Percentiles rank a stretch among this genome's conserved stretches.
Evolutionary conservation across 129 eudicot species (phyloP).

Genomic region (Centella asiatica): DNA sequence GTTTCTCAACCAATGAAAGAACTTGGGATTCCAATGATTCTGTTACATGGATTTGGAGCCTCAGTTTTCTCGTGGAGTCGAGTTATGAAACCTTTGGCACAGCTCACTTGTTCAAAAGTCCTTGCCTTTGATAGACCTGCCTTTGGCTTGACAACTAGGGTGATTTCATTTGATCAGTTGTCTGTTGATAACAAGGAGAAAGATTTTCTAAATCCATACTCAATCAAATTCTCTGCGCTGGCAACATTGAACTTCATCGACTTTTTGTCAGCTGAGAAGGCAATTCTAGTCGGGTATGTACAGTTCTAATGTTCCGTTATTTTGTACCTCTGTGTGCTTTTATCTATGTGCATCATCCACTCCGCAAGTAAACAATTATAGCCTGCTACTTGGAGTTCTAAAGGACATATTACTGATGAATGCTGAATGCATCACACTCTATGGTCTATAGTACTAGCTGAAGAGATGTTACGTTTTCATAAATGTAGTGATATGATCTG

Average conservation of each 20-base stretch:
- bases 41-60: constrained; percentile 95
- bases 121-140: constrained; percentile 97
- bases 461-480: background rate
- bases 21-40: constrained; percentile 51
- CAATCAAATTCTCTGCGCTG: constrained; percentile 69
- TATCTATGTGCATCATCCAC: background rate
- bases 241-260: constrained; percentile 71
- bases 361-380: background rate
- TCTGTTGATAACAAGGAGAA: constrained; percentile 28
- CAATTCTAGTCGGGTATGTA: constrained; percentile 72
- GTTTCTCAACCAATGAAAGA: constrained; percentile 24
- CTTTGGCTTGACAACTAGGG: constrained; percentile 88
- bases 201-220: constrained; percentile 73
- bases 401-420: background rate
- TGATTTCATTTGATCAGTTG: constrained; percentile 24
- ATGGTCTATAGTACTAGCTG: background rate
- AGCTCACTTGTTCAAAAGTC: constrained; percentile 51
- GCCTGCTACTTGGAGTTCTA: background rate
- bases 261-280: constrained; percentile 61
- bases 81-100: constrained; percentile 68
- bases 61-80: constrained; percentile 78
- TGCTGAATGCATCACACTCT: background rate
- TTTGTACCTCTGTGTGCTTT: too few relatives aligned
- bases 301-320: background rate
- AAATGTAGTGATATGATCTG: too few relatives aligned